Base-by-base conservation (phyloP, 1,284 basidiomycete genomes). In the Agaricales sp. region DNA sequence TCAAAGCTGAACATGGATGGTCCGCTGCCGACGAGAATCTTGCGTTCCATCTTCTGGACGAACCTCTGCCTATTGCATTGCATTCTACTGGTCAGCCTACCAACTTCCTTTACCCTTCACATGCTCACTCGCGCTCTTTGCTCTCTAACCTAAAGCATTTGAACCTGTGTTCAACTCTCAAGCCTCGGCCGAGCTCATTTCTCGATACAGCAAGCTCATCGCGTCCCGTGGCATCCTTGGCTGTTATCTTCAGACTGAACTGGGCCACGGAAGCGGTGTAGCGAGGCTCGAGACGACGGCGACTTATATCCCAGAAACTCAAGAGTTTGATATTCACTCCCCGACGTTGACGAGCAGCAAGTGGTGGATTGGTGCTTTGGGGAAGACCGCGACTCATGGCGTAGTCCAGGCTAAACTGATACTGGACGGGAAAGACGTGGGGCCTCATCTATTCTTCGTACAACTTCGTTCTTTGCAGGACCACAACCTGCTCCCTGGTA, bases 331-430 rank as follows among this genome's bases (percentile, higher is more conserved):
- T 48, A 77, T 91, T 25, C 72, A 90, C 61, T 84, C 84, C 0
- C 87, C 88, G 0, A 83, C 82, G 0, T 59, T 88, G 44, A 87
- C 85, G 2, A 82, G 82, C 48, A 79, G 74, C 50, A 92, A 91
- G 61, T 92, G 88, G 87, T 92, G 88, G 88, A 76, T 86, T 52
- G 88, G 81, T 13, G 80, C 69, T 0, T 65, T 87, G 6, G 87
- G 82, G 1, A 78, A 80, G 62, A 82, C 82, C 0, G 76, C 85
- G 0, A 90, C 87, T 0, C 87, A 90, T 61, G 86, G 84, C 8
- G 75, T 87, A 13, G 78, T 90, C 0, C 86, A 90, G 58, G 87
- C 88, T 1, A 79, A 84, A 53, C 67, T 92, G 11, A 75, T 88
- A 49, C 67, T 90, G 8, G 70, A 64, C 3, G 82, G 78, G 18